Percentiles rank a stretch among this genome's conserved stretches.
Conservation (phyloP, 2,329 filamentous ascomycete genomes). For the Sarocladium oryzae region DNA sequence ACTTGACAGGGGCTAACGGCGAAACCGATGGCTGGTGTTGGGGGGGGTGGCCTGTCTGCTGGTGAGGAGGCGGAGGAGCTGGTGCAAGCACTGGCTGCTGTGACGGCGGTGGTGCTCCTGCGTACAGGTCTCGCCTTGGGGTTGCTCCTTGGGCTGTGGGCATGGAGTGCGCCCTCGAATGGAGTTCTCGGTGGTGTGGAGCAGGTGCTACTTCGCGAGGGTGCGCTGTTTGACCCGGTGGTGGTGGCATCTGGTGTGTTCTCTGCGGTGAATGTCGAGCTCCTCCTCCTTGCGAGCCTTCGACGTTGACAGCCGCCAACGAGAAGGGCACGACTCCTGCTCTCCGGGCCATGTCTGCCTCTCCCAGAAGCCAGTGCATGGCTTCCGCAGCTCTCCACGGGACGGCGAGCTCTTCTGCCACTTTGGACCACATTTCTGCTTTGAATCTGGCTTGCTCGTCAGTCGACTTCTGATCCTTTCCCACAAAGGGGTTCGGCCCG, state of each 20-base stretch:
- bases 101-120: constrained; percentile 22
- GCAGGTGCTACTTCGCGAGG: constrained; percentile 33
- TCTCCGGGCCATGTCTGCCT: constrained; percentile 86
- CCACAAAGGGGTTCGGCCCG: background rate
- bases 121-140: constrained; percentile 31
- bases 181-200: constrained; percentile 16
- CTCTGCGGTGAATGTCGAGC: constrained; percentile 31
- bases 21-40: constrained; percentile 20
- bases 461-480: background rate
- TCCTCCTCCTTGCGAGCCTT: constrained; percentile 23
- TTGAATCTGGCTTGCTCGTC: constrained; percentile 63
- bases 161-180: constrained; percentile 14
- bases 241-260: background rate
- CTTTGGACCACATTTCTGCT: constrained; percentile 94
- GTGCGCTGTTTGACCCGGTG: constrained; percentile 21
- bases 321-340: constrained; percentile 86
- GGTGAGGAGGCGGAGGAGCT: constrained; percentile 4
- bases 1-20: constrained; percentile 1
- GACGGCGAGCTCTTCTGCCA: constrained; percentile 89
- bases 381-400: constrained; percentile 94
- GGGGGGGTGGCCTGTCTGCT: constrained; percentile 2
- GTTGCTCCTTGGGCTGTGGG: constrained; percentile 27
- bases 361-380: constrained; percentile 97
- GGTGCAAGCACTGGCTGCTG: constrained; percentile 15
- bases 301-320: constrained; percentile 50